Percentiles rank a stretch among this genome's conserved stretches.
These are phyloP conservation scores for Suhomyces bokatorum DNA, from an alignment of 1,139 yeast genomes.

Conservation along the genomic window DNA sequence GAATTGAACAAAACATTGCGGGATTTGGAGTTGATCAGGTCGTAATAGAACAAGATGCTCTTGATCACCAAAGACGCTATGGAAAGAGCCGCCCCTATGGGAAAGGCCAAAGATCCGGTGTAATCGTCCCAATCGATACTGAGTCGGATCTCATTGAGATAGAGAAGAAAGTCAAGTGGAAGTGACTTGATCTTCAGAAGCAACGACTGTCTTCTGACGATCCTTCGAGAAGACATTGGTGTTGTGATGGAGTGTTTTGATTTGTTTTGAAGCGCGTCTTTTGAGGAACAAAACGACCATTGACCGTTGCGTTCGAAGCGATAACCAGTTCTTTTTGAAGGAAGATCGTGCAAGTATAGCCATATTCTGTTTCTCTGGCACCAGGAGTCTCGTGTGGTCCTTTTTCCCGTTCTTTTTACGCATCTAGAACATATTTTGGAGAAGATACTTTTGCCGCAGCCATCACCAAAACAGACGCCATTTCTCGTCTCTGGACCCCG, in stretches of 20 bases:
- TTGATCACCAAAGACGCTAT: slow-evolving; percentile 22
- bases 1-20: slow-evolving; percentile 30
- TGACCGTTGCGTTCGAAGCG: too few relatives aligned
- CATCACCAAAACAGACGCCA: too few relatives aligned
- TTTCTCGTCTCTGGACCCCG: too few relatives aligned
- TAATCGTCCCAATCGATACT: slow-evolving; percentile 68
- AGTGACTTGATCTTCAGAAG: slow-evolving; percentile 44
- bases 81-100: slow-evolving; percentile 42
- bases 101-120: slow-evolving; percentile 45
- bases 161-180: slow-evolving; percentile 58
- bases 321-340: too few relatives aligned
- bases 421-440: too few relatives aligned
- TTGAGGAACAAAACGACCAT: background rate
- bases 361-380: too few relatives aligned
- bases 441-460: too few relatives aligned
- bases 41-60: slow-evolving; percentile 22
- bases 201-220: slow-evolving; percentile 27
- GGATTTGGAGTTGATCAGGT: slow-evolving; percentile 23
- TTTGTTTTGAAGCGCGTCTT: slow-evolving; percentile 7
- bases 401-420: too few relatives aligned
- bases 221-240: slow-evolving; percentile 5
- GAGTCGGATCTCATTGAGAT: slow-evolving; percentile 52
- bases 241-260: slow-evolving; percentile 7
- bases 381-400: too few relatives aligned
- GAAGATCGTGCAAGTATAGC: too few relatives aligned